phyloP scores from a whole-genome alignment of 345 rosid genomes.

The Bruguiera parviflora region DNA sequence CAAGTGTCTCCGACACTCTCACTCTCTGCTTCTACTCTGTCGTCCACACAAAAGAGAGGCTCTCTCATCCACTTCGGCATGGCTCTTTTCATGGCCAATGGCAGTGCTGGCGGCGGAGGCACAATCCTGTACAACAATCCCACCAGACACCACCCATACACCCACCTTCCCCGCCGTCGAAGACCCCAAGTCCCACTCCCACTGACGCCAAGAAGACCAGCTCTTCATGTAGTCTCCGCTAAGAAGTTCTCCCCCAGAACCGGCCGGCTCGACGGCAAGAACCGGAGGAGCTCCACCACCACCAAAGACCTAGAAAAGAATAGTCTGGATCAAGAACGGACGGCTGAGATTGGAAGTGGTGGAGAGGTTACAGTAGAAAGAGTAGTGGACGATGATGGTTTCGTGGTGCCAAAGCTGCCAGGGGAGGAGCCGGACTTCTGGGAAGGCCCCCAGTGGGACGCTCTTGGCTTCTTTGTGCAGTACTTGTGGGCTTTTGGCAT shows the following conservation, averaged over 20 bases:
- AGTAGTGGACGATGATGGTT: constrained; percentile 18
- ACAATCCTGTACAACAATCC: no score
- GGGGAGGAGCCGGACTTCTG: constrained; percentile 62
- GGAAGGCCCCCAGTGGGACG: constrained; percentile 87
- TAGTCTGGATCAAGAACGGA: background rate
- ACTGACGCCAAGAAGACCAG: background rate
- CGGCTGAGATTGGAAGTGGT: background rate
- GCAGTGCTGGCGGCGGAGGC: no score
- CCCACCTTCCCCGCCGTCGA: background rate
- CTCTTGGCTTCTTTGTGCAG: constrained; percentile 33
- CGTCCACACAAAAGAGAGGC: no score
- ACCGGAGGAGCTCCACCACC: constrained; percentile 4
- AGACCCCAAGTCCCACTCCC: background rate
- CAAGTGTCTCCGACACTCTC: no score
- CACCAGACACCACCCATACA: background rate
- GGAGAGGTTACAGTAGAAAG: background rate
- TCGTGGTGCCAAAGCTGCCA: constrained; percentile 35
- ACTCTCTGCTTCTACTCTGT: no score
- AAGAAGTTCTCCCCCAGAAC: background rate
- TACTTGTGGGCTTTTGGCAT: constrained; percentile 83
- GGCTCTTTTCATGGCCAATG: no score
- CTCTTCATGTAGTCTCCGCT: background rate
- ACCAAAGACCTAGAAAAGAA: background rate
- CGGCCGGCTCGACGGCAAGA: background rate
- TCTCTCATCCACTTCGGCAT: no score